Evolutionary conservation across 2,329 filamentous ascomycete genomes (phyloP).

Genomic region (Sporothrix euskadiensis): DNA sequence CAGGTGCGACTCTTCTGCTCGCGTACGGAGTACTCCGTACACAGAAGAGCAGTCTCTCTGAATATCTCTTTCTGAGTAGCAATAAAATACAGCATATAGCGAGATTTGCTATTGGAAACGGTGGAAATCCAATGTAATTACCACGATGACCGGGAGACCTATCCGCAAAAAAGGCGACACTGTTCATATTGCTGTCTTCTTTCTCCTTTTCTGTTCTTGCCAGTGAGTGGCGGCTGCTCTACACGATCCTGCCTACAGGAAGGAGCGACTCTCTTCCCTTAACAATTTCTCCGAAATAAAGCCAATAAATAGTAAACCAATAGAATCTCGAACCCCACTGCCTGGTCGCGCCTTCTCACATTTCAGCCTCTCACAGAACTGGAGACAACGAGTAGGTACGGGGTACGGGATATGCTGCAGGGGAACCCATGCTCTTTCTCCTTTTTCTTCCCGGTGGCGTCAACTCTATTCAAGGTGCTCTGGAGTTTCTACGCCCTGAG

Average conservation of each 20-base stretch:
- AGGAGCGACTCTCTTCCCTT: conserved; percentile 5
- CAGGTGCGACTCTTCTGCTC: neutral
- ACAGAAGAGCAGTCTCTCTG: neutral
- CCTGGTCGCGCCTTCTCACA: neutral
- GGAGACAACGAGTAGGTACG: neutral
- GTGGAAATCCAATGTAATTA: neutral
- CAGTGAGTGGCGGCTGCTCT: neutral
- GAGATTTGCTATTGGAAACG: neutral
- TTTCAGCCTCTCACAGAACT: conserved; percentile 2
- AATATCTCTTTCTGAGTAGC: neutral
- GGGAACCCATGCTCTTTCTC: neutral
- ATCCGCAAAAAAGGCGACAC: conserved; percentile 1
- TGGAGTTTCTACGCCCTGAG: neutral
- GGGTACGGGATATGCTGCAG: neutral
- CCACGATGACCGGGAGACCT: neutral
- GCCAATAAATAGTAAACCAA: neutral
- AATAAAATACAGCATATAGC: neutral
- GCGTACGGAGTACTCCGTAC: neutral
- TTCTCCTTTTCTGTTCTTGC: neutral
- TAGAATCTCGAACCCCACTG: neutral
- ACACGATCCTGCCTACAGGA: neutral
- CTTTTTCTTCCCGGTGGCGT: neutral
- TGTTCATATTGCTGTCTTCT: neutral
- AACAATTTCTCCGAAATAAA: neutral
- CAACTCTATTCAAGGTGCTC: conserved; percentile 7